Percentiles rank a stretch among this genome's conserved stretches.
These are phyloP conservation scores for Elsinoe australis DNA, from an alignment of 2,329 filamentous ascomycete species.

Conservation along the genomic window DNA sequence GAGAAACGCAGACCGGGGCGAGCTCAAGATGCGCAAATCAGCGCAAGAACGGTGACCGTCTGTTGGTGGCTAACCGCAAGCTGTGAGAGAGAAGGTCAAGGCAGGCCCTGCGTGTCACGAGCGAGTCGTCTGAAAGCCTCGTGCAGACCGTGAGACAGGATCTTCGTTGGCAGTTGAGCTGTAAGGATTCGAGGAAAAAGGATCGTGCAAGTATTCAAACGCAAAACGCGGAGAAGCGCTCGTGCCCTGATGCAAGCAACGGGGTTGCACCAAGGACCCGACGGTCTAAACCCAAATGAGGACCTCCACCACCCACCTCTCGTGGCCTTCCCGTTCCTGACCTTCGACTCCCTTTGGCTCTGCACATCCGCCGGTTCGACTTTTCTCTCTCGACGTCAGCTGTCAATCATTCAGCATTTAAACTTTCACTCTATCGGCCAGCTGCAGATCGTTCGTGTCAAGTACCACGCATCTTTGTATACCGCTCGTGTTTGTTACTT, in stretches of 20 bases:
- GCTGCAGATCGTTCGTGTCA: conserved; percentile 13
- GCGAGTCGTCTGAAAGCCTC: not conserved
- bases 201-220: not conserved
- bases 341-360: too few relatives aligned
- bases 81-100: not conserved
- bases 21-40: too few relatives aligned
- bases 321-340: too few relatives aligned
- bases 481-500: too few relatives aligned
- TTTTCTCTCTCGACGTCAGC: conserved; percentile 5
- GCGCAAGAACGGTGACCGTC: too few relatives aligned
- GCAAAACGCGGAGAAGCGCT: conserved; percentile 13
- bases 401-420: conserved; percentile 2
- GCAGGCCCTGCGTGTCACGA: not conserved
- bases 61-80: too few relatives aligned
- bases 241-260: too few relatives aligned
- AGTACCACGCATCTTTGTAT: too few relatives aligned
- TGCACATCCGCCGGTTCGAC: conserved; percentile 11
- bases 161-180: not conserved
- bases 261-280: too few relatives aligned
- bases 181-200: not conserved
- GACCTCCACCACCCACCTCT: too few relatives aligned
- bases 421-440: conserved; percentile 7
- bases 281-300: too few relatives aligned
- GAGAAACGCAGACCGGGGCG: too few relatives aligned
- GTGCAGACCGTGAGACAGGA: not conserved